Conservation (phyloP, 495 filamentous ascomycete genomes). For the Penicillium egyptiacum region DNA sequence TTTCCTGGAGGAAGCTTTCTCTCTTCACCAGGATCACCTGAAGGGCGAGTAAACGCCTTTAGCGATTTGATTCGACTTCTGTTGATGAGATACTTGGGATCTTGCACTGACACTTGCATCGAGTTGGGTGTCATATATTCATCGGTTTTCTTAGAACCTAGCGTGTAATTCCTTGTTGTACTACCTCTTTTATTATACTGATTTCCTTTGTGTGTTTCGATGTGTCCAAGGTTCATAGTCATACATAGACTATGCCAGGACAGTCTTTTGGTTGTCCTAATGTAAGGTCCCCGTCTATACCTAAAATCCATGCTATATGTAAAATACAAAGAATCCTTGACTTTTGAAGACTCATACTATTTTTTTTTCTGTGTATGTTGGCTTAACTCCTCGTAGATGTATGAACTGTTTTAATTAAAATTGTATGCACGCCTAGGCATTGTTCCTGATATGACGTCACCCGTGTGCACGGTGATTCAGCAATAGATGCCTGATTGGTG, state of each 20-base stretch:
- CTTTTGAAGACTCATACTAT: constrained; percentile 8
- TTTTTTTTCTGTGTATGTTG: neutral
- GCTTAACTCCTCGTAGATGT: neutral
- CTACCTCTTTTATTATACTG: constrained; percentile 25
- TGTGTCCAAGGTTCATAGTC: constrained; percentile 29
- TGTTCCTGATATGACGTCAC: constrained; percentile 22
- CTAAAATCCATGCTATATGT: constrained; percentile 27
- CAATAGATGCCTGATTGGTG: constrained; percentile 18
- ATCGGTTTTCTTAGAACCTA: constrained; percentile 33
- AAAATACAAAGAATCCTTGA: constrained; percentile 33
- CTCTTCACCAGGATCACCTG: constrained; percentile 57
- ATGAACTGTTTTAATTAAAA: neutral
- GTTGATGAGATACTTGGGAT: constrained; percentile 1
- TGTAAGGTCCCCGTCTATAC: constrained; percentile 18
- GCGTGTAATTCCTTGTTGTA: constrained; percentile 35
- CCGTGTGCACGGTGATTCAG: constrained; percentile 24
- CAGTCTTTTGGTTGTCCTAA: neutral
- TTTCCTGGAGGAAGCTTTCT: constrained; percentile 73
- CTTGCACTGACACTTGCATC: constrained; percentile 17
- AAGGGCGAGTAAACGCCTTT: constrained; percentile 52
- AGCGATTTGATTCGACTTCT: constrained; percentile 10
- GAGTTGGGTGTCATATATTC: constrained; percentile 28
- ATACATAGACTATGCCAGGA: constrained; percentile 19
- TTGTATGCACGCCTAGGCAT: neutral
- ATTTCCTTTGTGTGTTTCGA: constrained; percentile 33